Evolutionary conservation across 148 eudicot species (phyloP).

Genomic region (Vaccinium macrocarpon): DNA sequence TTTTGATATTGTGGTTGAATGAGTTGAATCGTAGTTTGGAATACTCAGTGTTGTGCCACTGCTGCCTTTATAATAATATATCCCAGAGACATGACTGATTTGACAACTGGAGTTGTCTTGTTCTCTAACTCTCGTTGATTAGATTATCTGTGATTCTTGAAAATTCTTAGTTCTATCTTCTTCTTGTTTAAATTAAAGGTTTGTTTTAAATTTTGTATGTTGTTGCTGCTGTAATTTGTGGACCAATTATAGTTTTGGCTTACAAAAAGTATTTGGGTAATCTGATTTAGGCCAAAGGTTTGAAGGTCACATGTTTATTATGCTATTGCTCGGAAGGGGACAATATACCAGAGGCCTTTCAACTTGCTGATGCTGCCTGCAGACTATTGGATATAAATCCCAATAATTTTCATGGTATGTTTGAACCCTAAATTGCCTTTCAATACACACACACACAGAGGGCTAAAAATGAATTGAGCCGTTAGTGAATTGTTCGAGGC

Average conservation of each 20-base stretch:
- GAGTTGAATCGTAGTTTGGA: background rate
- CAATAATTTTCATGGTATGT: constrained; percentile 43
- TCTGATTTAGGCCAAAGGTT: constrained; percentile 69
- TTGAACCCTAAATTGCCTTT: background rate
- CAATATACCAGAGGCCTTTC: constrained; percentile 81
- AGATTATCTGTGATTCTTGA: background rate
- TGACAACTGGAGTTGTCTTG: background rate
- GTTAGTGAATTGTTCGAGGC: too few relatives aligned
- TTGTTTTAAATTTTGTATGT: background rate
- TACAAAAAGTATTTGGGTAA: background rate
- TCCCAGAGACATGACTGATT: background rate
- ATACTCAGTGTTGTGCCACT: background rate
- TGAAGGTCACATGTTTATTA: constrained; percentile 89
- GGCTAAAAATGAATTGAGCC: too few relatives aligned
- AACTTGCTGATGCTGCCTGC: constrained; percentile 78
- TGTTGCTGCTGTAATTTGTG: background rate
- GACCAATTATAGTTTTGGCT: constrained; percentile 3
- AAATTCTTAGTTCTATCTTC: background rate
- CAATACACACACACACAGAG: too few relatives aligned
- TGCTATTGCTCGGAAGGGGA: constrained; percentile 99
- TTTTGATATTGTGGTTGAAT: background rate
- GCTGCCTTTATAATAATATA: background rate
- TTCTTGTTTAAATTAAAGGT: background rate
- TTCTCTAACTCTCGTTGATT: background rate
- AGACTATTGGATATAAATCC: constrained; percentile 44